Evolutionary conservation across 2,329 filamentous ascomycete species (phyloP).

Genomic region (Aureobasidium sp.): DNA sequence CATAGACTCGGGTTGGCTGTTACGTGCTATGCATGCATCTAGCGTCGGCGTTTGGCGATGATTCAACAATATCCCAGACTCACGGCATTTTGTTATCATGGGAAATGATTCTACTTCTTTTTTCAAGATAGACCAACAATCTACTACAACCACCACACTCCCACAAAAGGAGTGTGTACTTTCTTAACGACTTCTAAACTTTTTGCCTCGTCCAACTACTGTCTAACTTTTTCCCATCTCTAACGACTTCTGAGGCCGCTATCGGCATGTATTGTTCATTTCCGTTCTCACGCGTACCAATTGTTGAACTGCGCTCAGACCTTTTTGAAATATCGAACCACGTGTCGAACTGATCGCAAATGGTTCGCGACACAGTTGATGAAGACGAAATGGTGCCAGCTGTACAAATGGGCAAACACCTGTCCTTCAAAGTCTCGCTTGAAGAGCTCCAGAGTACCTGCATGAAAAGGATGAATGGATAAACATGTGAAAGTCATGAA

Average conservation of each 20-base stretch:
- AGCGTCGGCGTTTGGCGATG: conserved; percentile 20
- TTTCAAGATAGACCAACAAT: conserved; percentile 11
- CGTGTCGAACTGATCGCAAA: not conserved
- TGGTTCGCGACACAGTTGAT: not conserved
- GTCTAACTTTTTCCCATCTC: not conserved
- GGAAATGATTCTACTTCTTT: conserved; percentile 11
- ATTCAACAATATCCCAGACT: conserved; percentile 19
- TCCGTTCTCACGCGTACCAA: not conserved
- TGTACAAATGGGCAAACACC: not conserved
- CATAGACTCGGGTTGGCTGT: conserved; percentile 17
- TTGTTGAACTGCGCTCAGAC: conserved; percentile 6
- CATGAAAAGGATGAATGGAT: not conserved
- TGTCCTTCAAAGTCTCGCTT: not conserved
- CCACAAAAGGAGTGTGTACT: not conserved
- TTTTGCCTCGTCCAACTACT: not conserved
- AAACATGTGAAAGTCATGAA: conserved; percentile 7
- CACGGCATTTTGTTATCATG: conserved; percentile 11
- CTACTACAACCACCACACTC: not conserved
- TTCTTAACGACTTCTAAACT: not conserved
- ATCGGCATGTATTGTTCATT: not conserved
- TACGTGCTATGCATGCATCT: conserved; percentile 17
- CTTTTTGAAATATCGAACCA: not conserved
- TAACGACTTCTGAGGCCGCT: not conserved
- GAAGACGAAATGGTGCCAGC: not conserved
- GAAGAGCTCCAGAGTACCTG: not conserved